These are phyloP conservation scores for Nakazawaea populi DNA, from an alignment of 805 yeast species.

Conservation along the genomic window DNA sequence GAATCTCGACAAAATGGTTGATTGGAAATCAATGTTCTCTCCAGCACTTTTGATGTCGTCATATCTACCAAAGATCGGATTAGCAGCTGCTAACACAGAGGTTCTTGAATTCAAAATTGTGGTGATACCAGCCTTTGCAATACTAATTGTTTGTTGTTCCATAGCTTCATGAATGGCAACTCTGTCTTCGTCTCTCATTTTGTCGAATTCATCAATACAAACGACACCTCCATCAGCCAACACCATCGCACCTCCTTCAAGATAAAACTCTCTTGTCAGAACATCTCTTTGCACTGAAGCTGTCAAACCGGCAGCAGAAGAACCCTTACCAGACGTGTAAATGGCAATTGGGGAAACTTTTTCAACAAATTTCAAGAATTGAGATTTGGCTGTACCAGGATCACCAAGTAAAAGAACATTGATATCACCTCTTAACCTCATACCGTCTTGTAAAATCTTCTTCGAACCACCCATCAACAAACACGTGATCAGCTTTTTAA, in stretches of 20 bases:
- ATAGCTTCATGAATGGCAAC: constrained; percentile 99
- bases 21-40: constrained; percentile 96
- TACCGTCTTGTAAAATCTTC: constrained; percentile 88
- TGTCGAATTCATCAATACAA: constrained; percentile 98
- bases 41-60: constrained; percentile 96
- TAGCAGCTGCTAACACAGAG: constrained; percentile 95
- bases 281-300: constrained; percentile 96
- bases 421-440: constrained; percentile 95
- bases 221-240: constrained; percentile 99
- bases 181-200: constrained; percentile 98
- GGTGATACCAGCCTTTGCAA: constrained; percentile 98
- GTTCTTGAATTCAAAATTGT: constrained; percentile 95
- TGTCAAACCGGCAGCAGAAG: constrained; percentile 98
- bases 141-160: constrained; percentile 99
- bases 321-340: constrained; percentile 98
- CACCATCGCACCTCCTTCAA: constrained; percentile 99
- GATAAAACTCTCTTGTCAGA: constrained; percentile 80
- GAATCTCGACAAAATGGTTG: constrained; percentile 93
- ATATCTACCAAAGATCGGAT: constrained; percentile 94
- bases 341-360: constrained; percentile 92
- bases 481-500: constrained; percentile 91
- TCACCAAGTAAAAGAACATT: constrained; percentile 92
- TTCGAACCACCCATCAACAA: constrained; percentile 91
- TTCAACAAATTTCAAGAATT: constrained; percentile 89
- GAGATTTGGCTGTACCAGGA: constrained; percentile 99